phyloP scores from a whole-genome alignment of 2,329 filamentous ascomycete genomes.

The Penicillium paneum region DNA sequence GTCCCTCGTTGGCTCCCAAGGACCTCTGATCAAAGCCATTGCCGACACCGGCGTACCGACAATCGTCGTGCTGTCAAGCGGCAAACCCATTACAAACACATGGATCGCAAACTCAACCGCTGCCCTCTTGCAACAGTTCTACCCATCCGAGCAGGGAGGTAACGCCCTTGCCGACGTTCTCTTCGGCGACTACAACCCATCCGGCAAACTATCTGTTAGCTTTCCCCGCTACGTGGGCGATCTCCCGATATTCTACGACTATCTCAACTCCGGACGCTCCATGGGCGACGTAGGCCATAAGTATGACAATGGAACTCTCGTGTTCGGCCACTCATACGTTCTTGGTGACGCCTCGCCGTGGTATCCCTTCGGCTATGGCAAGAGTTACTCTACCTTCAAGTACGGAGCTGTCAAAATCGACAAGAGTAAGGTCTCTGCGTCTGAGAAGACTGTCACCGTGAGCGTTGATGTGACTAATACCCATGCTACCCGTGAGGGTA shows the following conservation, averaged over 20 bases:
- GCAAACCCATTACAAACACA: constrained; percentile 69
- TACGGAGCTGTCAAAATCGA: constrained; percentile 43
- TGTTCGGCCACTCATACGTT: constrained; percentile 65
- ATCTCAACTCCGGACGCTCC: constrained; percentile 63
- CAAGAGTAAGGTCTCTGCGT: constrained; percentile 49
- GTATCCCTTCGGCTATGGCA: constrained; percentile 66
- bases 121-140: constrained; percentile 71
- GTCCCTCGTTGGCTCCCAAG: constrained; percentile 68
- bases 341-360: constrained; percentile 58
- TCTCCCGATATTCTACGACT: constrained; percentile 68
- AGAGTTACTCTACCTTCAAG: constrained; percentile 62
- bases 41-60: constrained; percentile 66
- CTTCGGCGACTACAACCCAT: constrained; percentile 63
- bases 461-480: constrained; percentile 62
- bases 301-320: constrained; percentile 57
- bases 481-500: constrained; percentile 52
- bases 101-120: constrained; percentile 66
- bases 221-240: constrained; percentile 67
- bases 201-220: constrained; percentile 63
- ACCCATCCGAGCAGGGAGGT: constrained; percentile 67
- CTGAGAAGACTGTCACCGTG: constrained; percentile 55
- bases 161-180: constrained; percentile 64
- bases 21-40: constrained; percentile 63
- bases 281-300: constrained; percentile 53
- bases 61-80: constrained; percentile 64